Conservation (phyloP, 164 flowering plant genomes). For the Macadamia integrifolia region DNA sequence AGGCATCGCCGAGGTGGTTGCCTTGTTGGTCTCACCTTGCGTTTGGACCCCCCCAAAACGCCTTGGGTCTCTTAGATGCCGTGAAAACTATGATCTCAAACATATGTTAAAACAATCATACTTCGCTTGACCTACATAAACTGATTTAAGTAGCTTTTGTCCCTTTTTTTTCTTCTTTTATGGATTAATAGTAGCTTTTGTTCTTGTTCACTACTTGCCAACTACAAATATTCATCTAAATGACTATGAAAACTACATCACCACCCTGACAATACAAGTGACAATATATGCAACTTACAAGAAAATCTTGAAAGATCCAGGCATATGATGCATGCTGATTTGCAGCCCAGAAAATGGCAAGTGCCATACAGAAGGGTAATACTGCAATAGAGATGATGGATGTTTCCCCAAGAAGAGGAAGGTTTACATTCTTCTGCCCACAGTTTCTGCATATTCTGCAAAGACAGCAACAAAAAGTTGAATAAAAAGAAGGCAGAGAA, state of each 20-base stretch:
- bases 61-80: too few relatives aligned
- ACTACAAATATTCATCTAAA: not conserved
- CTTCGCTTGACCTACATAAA: too few relatives aligned
- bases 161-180: too few relatives aligned
- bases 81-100: too few relatives aligned
- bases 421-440: constrained; percentile 33
- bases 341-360: constrained; percentile 77
- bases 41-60: too few relatives aligned
- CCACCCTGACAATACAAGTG: not conserved
- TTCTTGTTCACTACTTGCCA: too few relatives aligned
- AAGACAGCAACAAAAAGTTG: constrained; percentile 8
- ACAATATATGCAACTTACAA: constrained; percentile 46
- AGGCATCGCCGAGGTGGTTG: too few relatives aligned
- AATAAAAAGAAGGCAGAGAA: not conserved
- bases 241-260: not conserved
- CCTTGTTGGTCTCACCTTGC: too few relatives aligned
- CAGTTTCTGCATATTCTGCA: constrained; percentile 45
- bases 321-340: constrained; percentile 62
- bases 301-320: constrained; percentile 94
- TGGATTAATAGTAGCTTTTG: too few relatives aligned
- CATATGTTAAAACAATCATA: too few relatives aligned
- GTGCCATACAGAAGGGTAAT: constrained; percentile 47
- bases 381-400: constrained; percentile 49
- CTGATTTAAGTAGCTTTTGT: too few relatives aligned
- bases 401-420: constrained; percentile 66